Evolutionary conservation across 345 rosid genomes (phyloP), one percentile per base, ranked within the genome.

Genomic region (Corchorus olitorius): DNA sequence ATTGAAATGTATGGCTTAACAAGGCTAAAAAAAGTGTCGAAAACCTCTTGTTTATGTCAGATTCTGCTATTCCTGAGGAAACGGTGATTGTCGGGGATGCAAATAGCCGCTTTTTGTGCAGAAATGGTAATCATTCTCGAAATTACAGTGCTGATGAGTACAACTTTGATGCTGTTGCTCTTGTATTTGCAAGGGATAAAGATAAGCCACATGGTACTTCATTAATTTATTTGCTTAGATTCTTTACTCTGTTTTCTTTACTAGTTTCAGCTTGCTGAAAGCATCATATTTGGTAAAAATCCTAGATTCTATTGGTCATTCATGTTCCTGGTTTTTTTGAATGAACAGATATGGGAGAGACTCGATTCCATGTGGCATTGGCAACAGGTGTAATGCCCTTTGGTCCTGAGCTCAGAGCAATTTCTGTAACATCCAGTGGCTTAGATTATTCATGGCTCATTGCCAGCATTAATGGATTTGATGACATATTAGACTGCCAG

Each of bases 1-100:
- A 27, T 22, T 53, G 16, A 33, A 60, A 61, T 37, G 33, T 53
- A 19, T 35, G 16, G 33, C 50, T 75, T 52, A 33, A 3, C 35
- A 20, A 48, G n/a, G 73, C 68, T 60, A 58, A 50, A 53, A 50
- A 53, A 49, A 11, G 43, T 43, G 52, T 50, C 70, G 15, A 61
- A 55, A 35, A 19, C 39, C 7, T 41, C 8, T 34, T 49, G 54
- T 27, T 78, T 48, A 48, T 69, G 71, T 46, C 77, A 87, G 85
- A 87, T 75, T 76, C 15, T 61, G 81, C 41, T 4, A 55, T 87
- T 79, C 74, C 80, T 4, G 81, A 76, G 62, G 86, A 86, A 70
- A 87, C 89, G 20, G 76, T 84, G 54, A 75, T 85, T 4, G 83
- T 79, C 5, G 89, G 90, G 9, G 89, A 84, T 79, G 83, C 86